Evolutionary conservation across 1,139 yeast genomes (phyloP), one percentile per base, ranked within the genome.

Genomic region (Lodderomyces oxycetoniae): DNA sequence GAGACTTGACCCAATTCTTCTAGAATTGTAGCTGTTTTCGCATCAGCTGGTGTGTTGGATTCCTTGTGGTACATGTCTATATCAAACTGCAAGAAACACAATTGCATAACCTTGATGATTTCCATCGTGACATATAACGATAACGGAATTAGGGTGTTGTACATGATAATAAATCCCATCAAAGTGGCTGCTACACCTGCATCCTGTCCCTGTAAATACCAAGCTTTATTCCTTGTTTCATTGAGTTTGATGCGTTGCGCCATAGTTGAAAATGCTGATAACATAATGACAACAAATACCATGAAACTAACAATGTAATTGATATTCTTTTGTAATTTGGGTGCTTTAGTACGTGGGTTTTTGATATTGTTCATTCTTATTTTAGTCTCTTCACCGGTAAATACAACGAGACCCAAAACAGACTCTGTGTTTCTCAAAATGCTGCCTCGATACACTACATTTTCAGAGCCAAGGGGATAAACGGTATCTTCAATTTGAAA

Each of bases 1-100:
- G 95, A 81, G 0, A 93, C 97, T 55, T 93, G 99, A 3, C 99
- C 99, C 47, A 93, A 66, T 57, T 93, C 98, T 54, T 93, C 99
- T 45, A 91, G 72, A 46, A 91, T 88, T 0, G 97, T 86, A 0
- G 97, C 95, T 0, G 98, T 89, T 50, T 89, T 81, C 0, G 96
- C 95, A 49, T 85, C 95, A 30, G 95, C 93, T 0, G 96, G 96
- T 0, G 96, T 91, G 50, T 91, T 77, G 4, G 88, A 72, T 28
- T 77, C 83, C 13, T 66, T 71, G 53, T 91, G 88, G 51, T 91
- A 93, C 96, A 93, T 87, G 56, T 93, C 98, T 34, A 91, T 74
- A 59, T 93, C 98, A 71, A 77, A 79, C 52, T 87, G 95, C 49
- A 93, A 63, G 42, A 89, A 66, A 29, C 81, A 58, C 56, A 88